phyloP scores from a whole-genome alignment of 2,329 filamentous ascomycete species.

The Moelleriella libera region DNA sequence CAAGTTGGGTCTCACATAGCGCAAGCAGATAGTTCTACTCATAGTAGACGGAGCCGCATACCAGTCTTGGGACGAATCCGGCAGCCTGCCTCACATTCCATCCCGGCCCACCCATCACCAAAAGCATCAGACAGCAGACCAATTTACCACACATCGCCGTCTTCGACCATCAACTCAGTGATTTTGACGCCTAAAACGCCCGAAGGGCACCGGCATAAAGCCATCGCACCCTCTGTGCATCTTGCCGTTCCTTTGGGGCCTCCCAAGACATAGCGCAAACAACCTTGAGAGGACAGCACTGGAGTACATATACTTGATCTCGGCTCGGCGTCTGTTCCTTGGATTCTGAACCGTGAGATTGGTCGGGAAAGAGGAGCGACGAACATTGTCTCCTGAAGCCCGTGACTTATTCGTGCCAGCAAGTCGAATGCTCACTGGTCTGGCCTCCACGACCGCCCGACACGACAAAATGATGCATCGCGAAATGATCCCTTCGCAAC shows the following conservation, averaged over 20 bases:
- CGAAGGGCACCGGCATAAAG: neutral
- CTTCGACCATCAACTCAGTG: neutral
- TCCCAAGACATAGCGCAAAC: neutral
- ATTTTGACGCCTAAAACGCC: neutral
- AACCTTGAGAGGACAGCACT: neutral
- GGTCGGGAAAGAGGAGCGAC: neutral
- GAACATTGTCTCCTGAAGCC: neutral
- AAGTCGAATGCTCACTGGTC: too few species aligned
- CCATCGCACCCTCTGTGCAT: too few species aligned
- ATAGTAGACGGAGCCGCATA: conserved; percentile 3
- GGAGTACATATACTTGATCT: neutral
- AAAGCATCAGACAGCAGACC: neutral
- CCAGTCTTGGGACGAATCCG: conserved; percentile 4
- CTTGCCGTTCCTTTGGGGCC: neutral
- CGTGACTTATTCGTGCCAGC: too few species aligned
- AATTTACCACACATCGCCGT: conserved; percentile 1
- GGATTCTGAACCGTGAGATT: neutral
- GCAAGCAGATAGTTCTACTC: conserved; percentile 1
- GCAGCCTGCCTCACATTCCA: conserved; percentile 4
- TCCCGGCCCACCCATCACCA: neutral
- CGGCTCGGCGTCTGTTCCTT: neutral
- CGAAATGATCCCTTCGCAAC: conserved; percentile 15
- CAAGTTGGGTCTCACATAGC: conserved; percentile 1
- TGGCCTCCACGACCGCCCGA: neutral
- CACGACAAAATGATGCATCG: conserved; percentile 17